A percentile compares a stretch with the other conserved stretches of the same genome.
phyloP scores from a whole-genome alignment of 495 filamentous ascomycete species.

The Penicillium pulvis region DNA sequence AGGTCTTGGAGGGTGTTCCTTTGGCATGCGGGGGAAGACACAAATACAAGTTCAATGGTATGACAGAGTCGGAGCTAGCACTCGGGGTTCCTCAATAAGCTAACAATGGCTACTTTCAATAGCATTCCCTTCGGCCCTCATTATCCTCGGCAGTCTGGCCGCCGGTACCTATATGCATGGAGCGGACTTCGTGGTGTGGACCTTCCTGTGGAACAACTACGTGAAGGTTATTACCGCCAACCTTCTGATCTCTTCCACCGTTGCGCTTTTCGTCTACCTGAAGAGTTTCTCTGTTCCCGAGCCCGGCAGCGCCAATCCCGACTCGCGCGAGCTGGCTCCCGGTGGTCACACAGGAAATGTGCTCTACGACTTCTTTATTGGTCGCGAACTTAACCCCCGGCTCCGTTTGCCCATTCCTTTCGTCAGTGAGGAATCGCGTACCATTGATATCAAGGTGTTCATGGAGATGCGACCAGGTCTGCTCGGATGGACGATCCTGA shows the following conservation, averaged over 20 bases:
- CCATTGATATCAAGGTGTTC: constrained; percentile 88
- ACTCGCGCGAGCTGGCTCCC: constrained; percentile 74
- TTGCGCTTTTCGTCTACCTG: constrained; percentile 77
- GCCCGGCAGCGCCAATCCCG: constrained; percentile 59
- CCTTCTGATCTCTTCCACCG: constrained; percentile 66
- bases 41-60: constrained; percentile 91
- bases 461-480: constrained; percentile 91
- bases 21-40: constrained; percentile 71
- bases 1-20: constrained; percentile 67
- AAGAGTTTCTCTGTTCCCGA: constrained; percentile 76
- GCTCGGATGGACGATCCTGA: constrained; percentile 85
- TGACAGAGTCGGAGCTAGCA: constrained; percentile 10
- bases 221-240: constrained; percentile 81
- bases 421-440: constrained; percentile 47
- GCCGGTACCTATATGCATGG: constrained; percentile 77
- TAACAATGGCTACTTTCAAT: constrained; percentile 16
- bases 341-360: constrained; percentile 83
- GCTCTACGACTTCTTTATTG: constrained; percentile 96
- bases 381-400: constrained; percentile 93
- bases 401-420: constrained; percentile 75
- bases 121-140: constrained; percentile 78
- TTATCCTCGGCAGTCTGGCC: constrained; percentile 66
- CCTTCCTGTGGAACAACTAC: constrained; percentile 90
- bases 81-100: constrained; percentile 3
- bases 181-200: constrained; percentile 83